Evolutionary conservation across 2,329 filamentous ascomycete species (phyloP).

Genomic region (Geoglossum cookeanum): DNA sequence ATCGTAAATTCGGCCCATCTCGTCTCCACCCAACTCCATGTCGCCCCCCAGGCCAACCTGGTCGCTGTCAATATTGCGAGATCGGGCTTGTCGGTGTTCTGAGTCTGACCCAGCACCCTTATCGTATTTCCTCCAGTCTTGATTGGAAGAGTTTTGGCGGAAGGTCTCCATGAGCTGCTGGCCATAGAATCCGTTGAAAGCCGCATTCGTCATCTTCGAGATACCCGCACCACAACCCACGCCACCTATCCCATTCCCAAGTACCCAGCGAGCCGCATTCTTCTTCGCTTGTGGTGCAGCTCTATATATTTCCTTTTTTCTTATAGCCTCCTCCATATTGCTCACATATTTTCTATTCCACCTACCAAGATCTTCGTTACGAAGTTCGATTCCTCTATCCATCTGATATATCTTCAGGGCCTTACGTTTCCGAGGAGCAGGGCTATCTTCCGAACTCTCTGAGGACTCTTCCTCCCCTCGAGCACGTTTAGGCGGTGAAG

Average conservation of each 20-base stretch:
- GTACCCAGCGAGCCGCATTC: conserved; percentile 42
- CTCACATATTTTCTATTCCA: conserved; percentile 39
- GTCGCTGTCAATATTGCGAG: conserved; percentile 16
- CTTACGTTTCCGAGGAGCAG: conserved; percentile 19
- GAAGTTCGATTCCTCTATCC: conserved; percentile 33
- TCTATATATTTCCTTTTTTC: conserved; percentile 25
- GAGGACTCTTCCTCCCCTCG: conserved; percentile 10
- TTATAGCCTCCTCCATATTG: conserved; percentile 36
- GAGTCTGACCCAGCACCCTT: conserved; percentile 10
- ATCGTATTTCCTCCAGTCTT: conserved; percentile 15
- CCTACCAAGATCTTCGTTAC: conserved; percentile 33
- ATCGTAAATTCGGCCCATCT: conserved; percentile 22
- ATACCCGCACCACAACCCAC: conserved; percentile 29
- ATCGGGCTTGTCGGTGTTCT: conserved; percentile 21
- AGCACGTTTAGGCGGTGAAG: not conserved
- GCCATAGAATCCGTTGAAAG: conserved; percentile 40
- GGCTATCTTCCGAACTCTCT: conserved; percentile 19
- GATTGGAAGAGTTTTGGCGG: conserved; percentile 9
- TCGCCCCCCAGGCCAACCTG: conserved; percentile 18
- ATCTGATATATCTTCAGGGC: conserved; percentile 23
- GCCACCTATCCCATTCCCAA: conserved; percentile 35
- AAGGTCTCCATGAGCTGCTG: conserved; percentile 31
- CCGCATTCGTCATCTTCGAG: conserved; percentile 22
- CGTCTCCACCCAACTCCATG: conserved; percentile 15
- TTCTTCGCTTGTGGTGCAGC: conserved; percentile 33